A percentile compares a stretch with the other conserved stretches of the same genome.
Evolutionary conservation across 352 stramenopile species (phyloP).

Genomic region (Phytophthora crassamura): DNA sequence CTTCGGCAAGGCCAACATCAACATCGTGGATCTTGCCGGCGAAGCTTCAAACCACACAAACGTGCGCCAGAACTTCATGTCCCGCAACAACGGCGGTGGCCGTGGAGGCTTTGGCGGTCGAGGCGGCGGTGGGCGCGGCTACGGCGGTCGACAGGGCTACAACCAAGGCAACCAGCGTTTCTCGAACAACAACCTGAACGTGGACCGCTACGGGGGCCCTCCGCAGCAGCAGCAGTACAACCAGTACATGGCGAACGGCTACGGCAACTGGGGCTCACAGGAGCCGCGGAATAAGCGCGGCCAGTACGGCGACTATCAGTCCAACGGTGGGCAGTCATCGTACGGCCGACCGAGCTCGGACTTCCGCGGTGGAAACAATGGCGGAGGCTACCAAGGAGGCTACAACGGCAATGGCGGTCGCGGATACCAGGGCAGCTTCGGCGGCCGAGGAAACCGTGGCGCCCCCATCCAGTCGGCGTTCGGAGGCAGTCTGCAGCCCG

Average conservation of each 20-base stretch:
- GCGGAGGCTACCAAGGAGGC: conserved; percentile 33
- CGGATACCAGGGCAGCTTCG: conserved; percentile 41
- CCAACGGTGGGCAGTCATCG: conserved; percentile 31
- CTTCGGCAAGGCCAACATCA: conserved; percentile 87
- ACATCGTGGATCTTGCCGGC: conserved; percentile 83
- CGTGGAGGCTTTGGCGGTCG: conserved; percentile 36
- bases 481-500: conserved; percentile 55
- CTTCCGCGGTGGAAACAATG: conserved; percentile 35
- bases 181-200: conserved; percentile 68
- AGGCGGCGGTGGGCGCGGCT: conserved; percentile 30
- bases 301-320: conserved; percentile 51
- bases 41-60: conserved; percentile 58
- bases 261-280: conserved; percentile 82
- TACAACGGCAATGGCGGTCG: conserved; percentile 20
- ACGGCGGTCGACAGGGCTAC: conserved; percentile 37
- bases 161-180: conserved; percentile 50
- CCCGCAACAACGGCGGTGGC: conserved; percentile 38
- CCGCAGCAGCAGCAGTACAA: conserved; percentile 65
- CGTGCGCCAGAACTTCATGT: conserved; percentile 62
- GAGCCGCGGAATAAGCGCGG: conserved; percentile 82
- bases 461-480: conserved; percentile 73
- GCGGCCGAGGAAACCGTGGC: conserved; percentile 40
- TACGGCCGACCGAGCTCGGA: conserved; percentile 46
- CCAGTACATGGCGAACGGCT: conserved; percentile 78
- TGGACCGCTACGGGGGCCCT: conserved; percentile 54